These are phyloP conservation scores for Eleusine indica DNA, from an alignment of 176 grass and related monocot genomes.

Conservation along the genomic window DNA sequence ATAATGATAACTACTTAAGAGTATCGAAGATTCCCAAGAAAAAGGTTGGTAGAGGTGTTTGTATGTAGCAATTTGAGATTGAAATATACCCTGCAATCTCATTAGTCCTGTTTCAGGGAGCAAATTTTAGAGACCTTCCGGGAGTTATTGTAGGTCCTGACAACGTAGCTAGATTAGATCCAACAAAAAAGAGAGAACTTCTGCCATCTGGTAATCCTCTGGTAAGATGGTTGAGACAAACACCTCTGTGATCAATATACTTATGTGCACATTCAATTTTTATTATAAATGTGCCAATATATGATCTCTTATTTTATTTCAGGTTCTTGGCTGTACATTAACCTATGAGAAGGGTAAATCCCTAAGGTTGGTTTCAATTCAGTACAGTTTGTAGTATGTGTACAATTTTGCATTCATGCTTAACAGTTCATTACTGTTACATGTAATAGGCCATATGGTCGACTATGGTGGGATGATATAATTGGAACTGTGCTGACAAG, in stretches of 20 bases:
- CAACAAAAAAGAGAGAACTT: conserved; percentile 67
- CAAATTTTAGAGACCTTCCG: conserved; percentile 96
- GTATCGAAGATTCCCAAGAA: conserved; percentile 87
- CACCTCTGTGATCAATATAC: neutral
- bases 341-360: conserved; percentile 73
- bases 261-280: conserved; percentile 17
- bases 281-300: conserved; percentile 8
- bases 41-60: conserved; percentile 66
- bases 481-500: conserved; percentile 84
- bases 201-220: conserved; percentile 82
- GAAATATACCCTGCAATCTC: conserved; percentile 23
- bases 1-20: conserved; percentile 81
- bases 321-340: conserved; percentile 80
- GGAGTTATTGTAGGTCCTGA: conserved; percentile 74
- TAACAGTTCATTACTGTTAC: conserved; percentile 28
- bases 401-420: conserved; percentile 12
- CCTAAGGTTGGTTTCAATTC: conserved; percentile 55
- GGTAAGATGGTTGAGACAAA: conserved; percentile 46
- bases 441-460: conserved; percentile 67
- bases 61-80: conserved; percentile 15
- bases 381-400: conserved; percentile 1
- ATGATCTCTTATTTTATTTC: conserved; percentile 45
- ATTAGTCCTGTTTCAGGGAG: conserved; percentile 68
- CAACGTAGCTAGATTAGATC: conserved; percentile 86
- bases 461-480: conserved; percentile 94